phyloP scores from a whole-genome alignment of 2,329 filamentous ascomycete species.

The Epicoccum nigrum region DNA sequence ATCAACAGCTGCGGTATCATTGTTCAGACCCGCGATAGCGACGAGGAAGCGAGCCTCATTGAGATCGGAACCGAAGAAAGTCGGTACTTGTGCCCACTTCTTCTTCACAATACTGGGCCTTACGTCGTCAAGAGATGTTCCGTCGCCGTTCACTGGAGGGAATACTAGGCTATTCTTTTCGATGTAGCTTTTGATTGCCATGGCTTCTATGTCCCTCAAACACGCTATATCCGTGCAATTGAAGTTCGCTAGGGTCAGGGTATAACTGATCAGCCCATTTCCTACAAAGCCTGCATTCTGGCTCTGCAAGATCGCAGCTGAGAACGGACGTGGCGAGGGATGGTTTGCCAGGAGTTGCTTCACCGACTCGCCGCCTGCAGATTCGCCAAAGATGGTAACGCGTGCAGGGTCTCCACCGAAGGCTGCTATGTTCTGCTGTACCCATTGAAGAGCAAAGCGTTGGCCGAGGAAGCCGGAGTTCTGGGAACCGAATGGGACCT shows the following conservation, averaged over 20 bases:
- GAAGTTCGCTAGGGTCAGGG: conserved; percentile 15
- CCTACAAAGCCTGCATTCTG: conserved; percentile 18
- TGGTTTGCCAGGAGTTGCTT: conserved; percentile 31
- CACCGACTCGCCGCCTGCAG: conserved; percentile 37
- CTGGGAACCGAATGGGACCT: conserved; percentile 25
- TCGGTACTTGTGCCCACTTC: conserved; percentile 18
- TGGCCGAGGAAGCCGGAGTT: conserved; percentile 58
- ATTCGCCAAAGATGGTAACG: conserved; percentile 46
- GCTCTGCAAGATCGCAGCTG: conserved; percentile 32
- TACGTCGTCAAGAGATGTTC: conserved; percentile 16
- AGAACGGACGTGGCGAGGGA: conserved; percentile 25
- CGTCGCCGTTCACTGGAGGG: conserved; percentile 19
- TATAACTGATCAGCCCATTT: conserved; percentile 15
- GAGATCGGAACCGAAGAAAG: conserved; percentile 16
- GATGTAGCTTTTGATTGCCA: conserved; percentile 15
- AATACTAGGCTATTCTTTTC: conserved; percentile 16
- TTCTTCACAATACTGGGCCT: conserved; percentile 10
- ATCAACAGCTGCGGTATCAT: conserved; percentile 9
- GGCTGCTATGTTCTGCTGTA: conserved; percentile 54
- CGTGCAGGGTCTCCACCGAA: conserved; percentile 57
- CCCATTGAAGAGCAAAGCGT: conserved; percentile 57
- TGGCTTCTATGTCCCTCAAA: conserved; percentile 7
- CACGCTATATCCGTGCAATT: conserved; percentile 15
- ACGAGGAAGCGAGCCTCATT: conserved; percentile 21
- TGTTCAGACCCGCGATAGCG: conserved; percentile 7